These are phyloP conservation scores for Plenodomus lindquistii DNA, from an alignment of 2,329 filamentous ascomycete species.

Conservation along the genomic window DNA sequence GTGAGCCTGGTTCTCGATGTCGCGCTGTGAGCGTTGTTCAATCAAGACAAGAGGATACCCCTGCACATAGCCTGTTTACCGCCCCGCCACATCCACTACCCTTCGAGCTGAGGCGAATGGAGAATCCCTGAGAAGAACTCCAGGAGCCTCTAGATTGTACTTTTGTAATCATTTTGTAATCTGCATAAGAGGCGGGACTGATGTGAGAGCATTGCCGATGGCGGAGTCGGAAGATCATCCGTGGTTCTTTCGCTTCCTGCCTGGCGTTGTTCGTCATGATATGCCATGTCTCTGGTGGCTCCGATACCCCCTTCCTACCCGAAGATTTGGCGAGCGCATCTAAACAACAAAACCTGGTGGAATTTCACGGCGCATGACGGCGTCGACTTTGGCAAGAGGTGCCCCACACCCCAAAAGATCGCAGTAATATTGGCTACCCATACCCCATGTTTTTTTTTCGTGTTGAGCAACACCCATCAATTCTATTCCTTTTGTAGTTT, in stretches of 20 bases:
- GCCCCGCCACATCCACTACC: slow-evolving; percentile 25
- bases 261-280: neutral
- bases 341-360: slow-evolving; percentile 11
- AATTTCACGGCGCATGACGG: slow-evolving; percentile 10
- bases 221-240: neutral
- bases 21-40: slow-evolving; percentile 55
- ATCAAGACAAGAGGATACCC: slow-evolving; percentile 27
- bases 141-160: slow-evolving; percentile 28
- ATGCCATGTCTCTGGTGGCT: neutral
- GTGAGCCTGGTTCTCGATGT: slow-evolving; percentile 98
- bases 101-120: slow-evolving; percentile 11
- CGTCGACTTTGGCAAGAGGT: slow-evolving; percentile 9
- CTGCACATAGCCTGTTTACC: slow-evolving; percentile 29
- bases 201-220: neutral
- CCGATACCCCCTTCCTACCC: neutral
- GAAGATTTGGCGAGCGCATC: slow-evolving; percentile 1
- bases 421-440: slow-evolving; percentile 37
- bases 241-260: neutral
- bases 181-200: slow-evolving; percentile 33
- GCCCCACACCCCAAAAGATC: slow-evolving; percentile 17
- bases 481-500: slow-evolving; percentile 39
- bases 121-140: neutral
- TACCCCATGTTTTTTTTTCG: slow-evolving; percentile 15
- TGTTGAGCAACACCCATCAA: slow-evolving; percentile 19
- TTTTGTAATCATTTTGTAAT: slow-evolving; percentile 47